These are phyloP conservation scores for Cucurbita ficifolia DNA, from an alignment of 306 rosid species.

Conservation along the genomic window DNA sequence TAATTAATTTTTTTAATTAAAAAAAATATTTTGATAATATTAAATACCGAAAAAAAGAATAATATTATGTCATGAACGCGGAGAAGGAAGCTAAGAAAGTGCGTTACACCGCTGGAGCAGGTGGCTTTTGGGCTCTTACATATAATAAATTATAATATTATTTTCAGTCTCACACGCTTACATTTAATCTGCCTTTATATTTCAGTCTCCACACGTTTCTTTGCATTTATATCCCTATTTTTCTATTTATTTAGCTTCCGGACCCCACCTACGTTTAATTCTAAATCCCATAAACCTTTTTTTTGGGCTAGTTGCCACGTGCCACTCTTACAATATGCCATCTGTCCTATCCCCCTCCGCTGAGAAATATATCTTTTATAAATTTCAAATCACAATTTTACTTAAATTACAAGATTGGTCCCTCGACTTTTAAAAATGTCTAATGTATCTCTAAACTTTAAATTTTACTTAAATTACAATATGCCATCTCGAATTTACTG, in stretches of 20 bases:
- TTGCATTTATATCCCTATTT: background rate
- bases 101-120: background rate
- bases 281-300: background rate
- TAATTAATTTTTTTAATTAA: background rate
- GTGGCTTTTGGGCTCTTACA: background rate
- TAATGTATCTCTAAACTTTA: too few species aligned
- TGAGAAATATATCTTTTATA: too few species aligned
- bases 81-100: background rate
- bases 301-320: background rate
- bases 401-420: too few species aligned
- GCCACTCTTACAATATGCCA: background rate
- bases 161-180: slow-evolving; percentile 1
- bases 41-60: too few species aligned
- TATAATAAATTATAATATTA: background rate
- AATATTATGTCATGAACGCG: background rate
- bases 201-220: background rate
- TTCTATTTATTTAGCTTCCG: background rate
- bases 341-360: background rate
- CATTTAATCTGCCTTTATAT: background rate
- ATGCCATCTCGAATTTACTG: too few species aligned
- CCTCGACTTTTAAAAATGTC: too few species aligned
- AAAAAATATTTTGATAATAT: too few species aligned
- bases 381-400: too few species aligned
- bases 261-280: background rate
- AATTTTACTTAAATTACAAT: too few species aligned